Base-by-base conservation (phyloP, 208 protist species). In the Acanthamoeba culbertsoni region DNA sequence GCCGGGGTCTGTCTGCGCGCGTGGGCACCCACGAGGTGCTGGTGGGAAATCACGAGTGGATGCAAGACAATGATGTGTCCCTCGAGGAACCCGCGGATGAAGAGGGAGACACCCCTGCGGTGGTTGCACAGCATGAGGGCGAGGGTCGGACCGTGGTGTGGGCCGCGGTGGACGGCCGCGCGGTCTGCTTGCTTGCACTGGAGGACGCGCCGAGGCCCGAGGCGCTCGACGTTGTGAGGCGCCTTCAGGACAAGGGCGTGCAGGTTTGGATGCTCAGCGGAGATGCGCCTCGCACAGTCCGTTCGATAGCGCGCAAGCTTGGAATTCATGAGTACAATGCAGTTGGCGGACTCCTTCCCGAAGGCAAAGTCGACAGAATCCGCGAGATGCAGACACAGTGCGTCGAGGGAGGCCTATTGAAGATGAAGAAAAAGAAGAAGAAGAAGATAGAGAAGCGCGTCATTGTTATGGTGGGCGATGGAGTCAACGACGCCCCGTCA, bases 121-220 rank as follows among this genome's bases (percentile, higher is more conserved):
- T 5, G 5, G 75, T 91, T 5, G 7, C 43, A 10, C 16, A 37
- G 28, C 40, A 94, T 26, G 95, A 97, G 68, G 62, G 14, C 2
- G 35, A 93, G 26, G 95, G 96, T 14, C 94, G 95, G 33, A 97
- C 96, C 8, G 92, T 96, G 2, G 97, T 99, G 14, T 77, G 99
- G 62, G 98, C 96, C 18, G 95, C 98, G 5, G 35, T 99, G 0
- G 95, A 98, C 55, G 95, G 95, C 12, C 42, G 59, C 14, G 93
- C 96, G 23, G 93, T 93, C 37, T 91, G 96, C 40, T 75, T 97
- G 26, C 62, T 98, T n/a, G 94, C 96, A 12, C 96, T 99, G 62
- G 68, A 94, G 0, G 98, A 99, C 95, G 93, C 96, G 62, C 93
- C 97, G 23, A 98, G 98, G 92, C 96, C 94, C 31, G 98, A 99